These are phyloP conservation scores for Fusarium citri DNA, from an alignment of 2,329 filamentous ascomycete species.

Conservation along the genomic window DNA sequence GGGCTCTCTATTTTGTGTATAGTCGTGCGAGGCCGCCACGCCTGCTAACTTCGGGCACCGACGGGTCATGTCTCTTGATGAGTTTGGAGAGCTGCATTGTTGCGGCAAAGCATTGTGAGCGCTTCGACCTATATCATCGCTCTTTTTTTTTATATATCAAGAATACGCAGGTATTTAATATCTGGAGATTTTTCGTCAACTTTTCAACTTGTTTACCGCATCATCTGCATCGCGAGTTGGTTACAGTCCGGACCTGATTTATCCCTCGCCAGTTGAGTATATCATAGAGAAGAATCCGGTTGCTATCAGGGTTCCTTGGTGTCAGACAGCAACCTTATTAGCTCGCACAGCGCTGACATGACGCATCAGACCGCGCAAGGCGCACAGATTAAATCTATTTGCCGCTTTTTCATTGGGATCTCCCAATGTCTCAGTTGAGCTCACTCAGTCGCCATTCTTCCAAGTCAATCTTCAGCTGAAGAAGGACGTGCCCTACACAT, in stretches of 20 bases:
- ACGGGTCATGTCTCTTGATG: neutral
- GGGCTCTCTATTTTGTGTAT: conserved; percentile 1
- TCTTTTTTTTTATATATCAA: neutral
- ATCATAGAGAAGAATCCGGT: neutral
- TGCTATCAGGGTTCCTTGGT: neutral
- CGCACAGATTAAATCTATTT: neutral
- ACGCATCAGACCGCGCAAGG: neutral
- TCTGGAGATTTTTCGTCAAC: neutral
- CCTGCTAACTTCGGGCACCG: conserved; percentile 19
- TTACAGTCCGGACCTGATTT: too few relatives aligned
- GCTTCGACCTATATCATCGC: neutral
- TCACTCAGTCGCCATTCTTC: neutral
- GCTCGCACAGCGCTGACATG: neutral
- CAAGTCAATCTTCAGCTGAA: neutral
- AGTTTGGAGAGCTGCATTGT: conserved; percentile 1
- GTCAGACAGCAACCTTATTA: neutral
- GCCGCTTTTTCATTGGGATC: neutral
- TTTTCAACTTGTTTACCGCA: neutral
- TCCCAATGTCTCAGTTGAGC: conserved; percentile 9
- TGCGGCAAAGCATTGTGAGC: conserved; percentile 10
- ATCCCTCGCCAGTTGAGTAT: neutral
- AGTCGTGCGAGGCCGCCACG: neutral
- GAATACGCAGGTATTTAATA: neutral
- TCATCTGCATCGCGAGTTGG: neutral
- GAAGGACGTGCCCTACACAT: conserved; percentile 3